Percentiles rank a stretch among this genome's conserved stretches.
Conservation (phyloP, 2,329 filamentous ascomycete genomes). For the Alternaria metachromatica region DNA sequence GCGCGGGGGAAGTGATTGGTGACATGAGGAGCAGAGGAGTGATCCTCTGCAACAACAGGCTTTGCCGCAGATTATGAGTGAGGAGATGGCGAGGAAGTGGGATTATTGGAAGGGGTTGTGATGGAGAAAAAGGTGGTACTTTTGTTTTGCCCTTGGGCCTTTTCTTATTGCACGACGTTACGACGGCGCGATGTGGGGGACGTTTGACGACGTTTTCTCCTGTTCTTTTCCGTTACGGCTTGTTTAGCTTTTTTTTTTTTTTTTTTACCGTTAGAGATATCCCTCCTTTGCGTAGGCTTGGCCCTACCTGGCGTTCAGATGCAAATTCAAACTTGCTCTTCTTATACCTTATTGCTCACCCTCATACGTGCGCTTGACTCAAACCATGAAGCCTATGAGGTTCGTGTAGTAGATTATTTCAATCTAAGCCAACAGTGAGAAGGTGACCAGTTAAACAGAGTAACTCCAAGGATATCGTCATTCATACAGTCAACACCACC, state of each 20-base stretch:
- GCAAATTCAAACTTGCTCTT: not conserved
- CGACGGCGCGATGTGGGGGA: not conserved
- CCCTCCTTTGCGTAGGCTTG: slow-evolving; percentile 6
- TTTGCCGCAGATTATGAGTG: not conserved
- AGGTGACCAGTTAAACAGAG: not conserved
- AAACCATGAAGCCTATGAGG: not conserved
- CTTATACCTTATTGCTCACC: not conserved
- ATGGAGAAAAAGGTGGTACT: not conserved
- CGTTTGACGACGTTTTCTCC: not conserved
- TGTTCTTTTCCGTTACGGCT: not conserved
- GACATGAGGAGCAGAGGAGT: not conserved
- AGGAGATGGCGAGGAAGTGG: not conserved
- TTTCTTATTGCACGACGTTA: not conserved
- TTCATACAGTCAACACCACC: not conserved
- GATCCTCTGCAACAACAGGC: not conserved
- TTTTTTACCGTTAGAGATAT: slow-evolving; percentile 10
- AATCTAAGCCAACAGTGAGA: not conserved
- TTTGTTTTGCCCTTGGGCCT: not conserved
- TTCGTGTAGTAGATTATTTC: not conserved
- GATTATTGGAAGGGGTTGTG: not conserved
- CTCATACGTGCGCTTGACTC: not conserved
- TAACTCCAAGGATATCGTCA: slow-evolving; percentile 25
- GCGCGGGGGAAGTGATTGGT: not conserved
- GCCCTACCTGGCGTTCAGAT: not conserved
- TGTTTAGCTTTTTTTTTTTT: not conserved